These are phyloP conservation scores for Thelephora terrestris DNA, from an alignment of 1,284 basidiomycete genomes.

Conservation along the genomic window DNA sequence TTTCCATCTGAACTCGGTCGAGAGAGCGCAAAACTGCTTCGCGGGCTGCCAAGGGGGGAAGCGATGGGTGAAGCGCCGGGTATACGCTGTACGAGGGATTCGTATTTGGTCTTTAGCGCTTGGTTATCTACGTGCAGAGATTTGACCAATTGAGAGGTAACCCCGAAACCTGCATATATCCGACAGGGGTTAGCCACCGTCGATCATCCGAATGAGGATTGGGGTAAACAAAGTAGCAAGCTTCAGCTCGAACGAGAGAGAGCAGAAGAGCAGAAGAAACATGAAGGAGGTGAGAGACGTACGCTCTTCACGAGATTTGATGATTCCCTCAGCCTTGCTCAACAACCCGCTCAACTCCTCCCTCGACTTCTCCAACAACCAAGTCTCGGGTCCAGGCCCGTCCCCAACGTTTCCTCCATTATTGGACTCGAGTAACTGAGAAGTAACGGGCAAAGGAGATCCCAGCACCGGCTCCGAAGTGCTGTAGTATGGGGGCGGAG, in stretches of 20 bases:
- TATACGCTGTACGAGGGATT: slow-evolving; percentile 52
- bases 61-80: slow-evolving; percentile 26
- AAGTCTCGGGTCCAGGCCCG: slow-evolving; percentile 24
- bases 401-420: slow-evolving; percentile 10
- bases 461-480: slow-evolving; percentile 26
- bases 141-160: slow-evolving; percentile 60
- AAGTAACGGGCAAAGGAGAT: slow-evolving; percentile 28
- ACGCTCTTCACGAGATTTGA: slow-evolving; percentile 71
- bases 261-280: too few relatives aligned
- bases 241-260: too few relatives aligned
- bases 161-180: slow-evolving; percentile 44
- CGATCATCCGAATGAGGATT: neutral
- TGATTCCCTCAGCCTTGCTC: slow-evolving; percentile 58
- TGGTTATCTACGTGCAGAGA: slow-evolving; percentile 59
- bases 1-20: too few relatives aligned
- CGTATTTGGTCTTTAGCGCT: slow-evolving; percentile 56
- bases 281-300: slow-evolving; percentile 3
- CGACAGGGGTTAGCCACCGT: slow-evolving; percentile 10
- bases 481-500: slow-evolving; percentile 45
- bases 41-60: slow-evolving; percentile 11
- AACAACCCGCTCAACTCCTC: slow-evolving; percentile 63
- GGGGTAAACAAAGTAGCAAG: slow-evolving; percentile 1
- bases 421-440: slow-evolving; percentile 14
- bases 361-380: slow-evolving; percentile 53
- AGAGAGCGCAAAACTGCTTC: neutral